Percentiles rank a stretch among this genome's conserved stretches.
Conservation (phyloP, 352 stramenopile genomes). For the Elongisporangium undulatum region DNA sequence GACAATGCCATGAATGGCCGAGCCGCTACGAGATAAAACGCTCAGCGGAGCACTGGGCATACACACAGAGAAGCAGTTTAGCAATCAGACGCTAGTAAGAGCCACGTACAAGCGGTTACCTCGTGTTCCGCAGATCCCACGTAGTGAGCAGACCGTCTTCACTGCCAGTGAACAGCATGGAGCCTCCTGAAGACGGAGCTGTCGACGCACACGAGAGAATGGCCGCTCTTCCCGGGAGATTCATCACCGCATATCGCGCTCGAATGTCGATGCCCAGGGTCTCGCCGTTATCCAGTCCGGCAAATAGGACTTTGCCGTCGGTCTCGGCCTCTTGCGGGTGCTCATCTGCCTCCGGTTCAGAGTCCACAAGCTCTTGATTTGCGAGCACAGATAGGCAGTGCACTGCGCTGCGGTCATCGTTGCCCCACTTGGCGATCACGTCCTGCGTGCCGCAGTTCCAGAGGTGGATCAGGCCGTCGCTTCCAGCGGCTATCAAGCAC, state of each 20-base stretch:
- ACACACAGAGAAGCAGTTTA: neutral
- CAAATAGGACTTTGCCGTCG: constrained; percentile 58
- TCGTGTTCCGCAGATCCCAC: constrained; percentile 59
- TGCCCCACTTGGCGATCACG: constrained; percentile 55
- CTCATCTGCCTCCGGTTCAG: constrained; percentile 8
- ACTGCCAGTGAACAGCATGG: constrained; percentile 50
- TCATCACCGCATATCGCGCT: constrained; percentile 30
- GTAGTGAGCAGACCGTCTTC: constrained; percentile 55
- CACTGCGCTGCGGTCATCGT: constrained; percentile 43
- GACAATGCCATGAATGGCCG: constrained; percentile 42
- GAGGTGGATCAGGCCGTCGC: constrained; percentile 56
- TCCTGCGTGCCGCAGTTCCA: constrained; percentile 60
- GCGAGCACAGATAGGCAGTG: constrained; percentile 47
- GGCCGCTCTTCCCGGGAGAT: constrained; percentile 25
- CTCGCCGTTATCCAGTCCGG: constrained; percentile 55
- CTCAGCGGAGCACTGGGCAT: constrained; percentile 34
- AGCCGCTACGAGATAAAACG: constrained; percentile 45
- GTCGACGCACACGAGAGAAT: constrained; percentile 34
- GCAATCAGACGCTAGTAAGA: neutral
- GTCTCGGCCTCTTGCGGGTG: constrained; percentile 42
- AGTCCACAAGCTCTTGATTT: constrained; percentile 13
- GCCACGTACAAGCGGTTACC: constrained; percentile 14
- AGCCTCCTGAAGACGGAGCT: neutral
- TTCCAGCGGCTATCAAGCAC: constrained; percentile 42
- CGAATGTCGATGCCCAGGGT: constrained; percentile 60